Evolutionary conservation across 2,329 filamentous ascomycete species (phyloP), one percentile per base, ranked within the genome.

Genomic region (Curvularia spicifera): DNA sequence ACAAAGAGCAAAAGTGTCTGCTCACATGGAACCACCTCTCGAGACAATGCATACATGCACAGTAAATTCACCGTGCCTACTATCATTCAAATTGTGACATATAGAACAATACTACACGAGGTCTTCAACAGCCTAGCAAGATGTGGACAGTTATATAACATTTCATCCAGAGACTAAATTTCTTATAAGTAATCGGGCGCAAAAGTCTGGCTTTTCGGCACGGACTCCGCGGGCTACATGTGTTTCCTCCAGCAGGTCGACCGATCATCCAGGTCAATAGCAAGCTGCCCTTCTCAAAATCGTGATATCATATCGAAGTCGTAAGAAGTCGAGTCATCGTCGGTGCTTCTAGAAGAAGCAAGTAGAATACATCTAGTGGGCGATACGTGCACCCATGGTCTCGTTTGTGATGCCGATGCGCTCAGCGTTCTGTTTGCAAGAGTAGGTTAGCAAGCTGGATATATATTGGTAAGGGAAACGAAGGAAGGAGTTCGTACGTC

Each of bases 361-460:
- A 15, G n/a, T 22, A n/a, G 22, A 18, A 50, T 35, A 26, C 49
- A 49, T 51, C 62, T 74, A 75, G 68, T 76, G 74, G 8, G 68
- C 66, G 29, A 73, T 60, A 49, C 68, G 65, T 28, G 69, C 57
- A 42, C 79, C 79, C 61, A 75, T 69, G 51, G 72, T 71, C 66
- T 78, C 70, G 72, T 81, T 81, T 59, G 73, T 78, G 64, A 74
- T 74, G 51, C 79, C 79, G 53, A 76, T 71, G 66, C 79, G 78
- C 56, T 77, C 78, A 51, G 71, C 59, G 67, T 73, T 75, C 78
- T 79, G 56, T 55, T 12, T 2, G 15, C 6, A n/a, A 24, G 6
- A 7, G 20, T 2, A 18, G n/a, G 53, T 66, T 53, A 65, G 65
- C 45, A 53, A 46, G 2, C 28, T 9, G 12, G 24, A 3, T 13